Base-by-base conservation (phyloP, 2,329 filamentous ascomycete species). In the Colletotrichum somersetense region DNA sequence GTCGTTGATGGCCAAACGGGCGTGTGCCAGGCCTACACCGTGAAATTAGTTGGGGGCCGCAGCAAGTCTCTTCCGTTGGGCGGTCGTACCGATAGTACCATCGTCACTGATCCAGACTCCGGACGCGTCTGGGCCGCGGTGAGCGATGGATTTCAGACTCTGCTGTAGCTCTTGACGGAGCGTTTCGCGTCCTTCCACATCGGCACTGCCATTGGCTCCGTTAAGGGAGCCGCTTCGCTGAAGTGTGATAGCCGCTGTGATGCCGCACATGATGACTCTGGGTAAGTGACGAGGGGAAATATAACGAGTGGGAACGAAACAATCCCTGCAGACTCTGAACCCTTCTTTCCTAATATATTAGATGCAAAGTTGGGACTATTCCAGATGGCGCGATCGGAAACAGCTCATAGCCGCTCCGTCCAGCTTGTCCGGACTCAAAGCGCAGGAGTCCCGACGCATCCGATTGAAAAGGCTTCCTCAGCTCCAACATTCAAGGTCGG, bases 1-100 rank as follows among this genome's bases (percentile, higher is more conserved):
- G 73, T 89, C 87, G 73, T 87, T 86, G 76, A 89, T 88, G 20
- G 85, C 81, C 12, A 89, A 80, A n/a, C 87, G 83, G 56, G 82
- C 83, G 76, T 89, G 86, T 18, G 82, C 86, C 35, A 88, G 81
- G 6, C 77, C 80, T 59, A n/a, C 12, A 33, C 0, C 3, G n/a
- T 20, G 5, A 5, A 12, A 7, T 63, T 1, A 63, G 30, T 38
- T 18, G 26, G 26, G 5, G 20, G 11, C 10, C 16, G 26, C n/a
- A 10, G n/a, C 0, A 4, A 23, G 48, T 30, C 4, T n/a, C 7
- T 4, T 3, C 4, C 46, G 73, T 16, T 46, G 30, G 2, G 10
- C 14, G 56, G 77, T 73, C 8, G 12, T 64, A 72, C 70, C 70
- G 53, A 72, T 61, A 18, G 46, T 30, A 0, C 55, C 55, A n/a